Base-by-base conservation (phyloP, 306 rosid species). In the Pachyrhizus erosus region DNA sequence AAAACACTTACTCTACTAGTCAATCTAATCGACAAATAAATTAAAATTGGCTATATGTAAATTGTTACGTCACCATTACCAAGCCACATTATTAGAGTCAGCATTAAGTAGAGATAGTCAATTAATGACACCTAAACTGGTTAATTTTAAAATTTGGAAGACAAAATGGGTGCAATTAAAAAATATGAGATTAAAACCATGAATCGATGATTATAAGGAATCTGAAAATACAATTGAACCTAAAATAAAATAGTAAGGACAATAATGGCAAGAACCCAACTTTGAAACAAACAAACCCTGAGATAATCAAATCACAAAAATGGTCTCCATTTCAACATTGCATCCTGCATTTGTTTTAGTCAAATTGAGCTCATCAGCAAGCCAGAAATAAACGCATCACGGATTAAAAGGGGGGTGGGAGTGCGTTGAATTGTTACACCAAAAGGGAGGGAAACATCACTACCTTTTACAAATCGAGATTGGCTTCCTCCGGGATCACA, bases 401-500 rank as follows among this genome's bases (percentile, higher is more conserved):
- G 1, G n/a, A 48, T 17, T 14, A 13, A 14, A 4, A 48, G 5
- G 2, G 5, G 58, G 4, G 4, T 4, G 24, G 0, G 9, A 8
- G n/a, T n/a, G n/a, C n/a, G n/a, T n/a, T n/a, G n/a, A 18, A 55
- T 21, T 1, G 27, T 54, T 9, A 54, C 61, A 54, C 8, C 17
- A 24, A 24, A 58, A 58, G 7, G 20, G 7, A 2, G n/a, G 21
- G 55, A 21, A 54, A 10, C 27, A 54, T 2, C 17, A 45, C 17
- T 17, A 45, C 15, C n/a, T 60, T 5, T 31, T 75, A 93, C 40
- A 91, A 54, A 14, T 87, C 88, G 13, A 87, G 82, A 86, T 87
- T 89, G 84, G 88, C 83, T 55, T 93, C 98, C 90, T 86, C 96
- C 0, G 97, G 96, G 14, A 76, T 87, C 39, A 96, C 97, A 9